A percentile compares a stretch with the other conserved stretches of the same genome.
Conservation (phyloP, 2,329 filamentous ascomycete genomes). For the Aspergillus sp. region DNA sequence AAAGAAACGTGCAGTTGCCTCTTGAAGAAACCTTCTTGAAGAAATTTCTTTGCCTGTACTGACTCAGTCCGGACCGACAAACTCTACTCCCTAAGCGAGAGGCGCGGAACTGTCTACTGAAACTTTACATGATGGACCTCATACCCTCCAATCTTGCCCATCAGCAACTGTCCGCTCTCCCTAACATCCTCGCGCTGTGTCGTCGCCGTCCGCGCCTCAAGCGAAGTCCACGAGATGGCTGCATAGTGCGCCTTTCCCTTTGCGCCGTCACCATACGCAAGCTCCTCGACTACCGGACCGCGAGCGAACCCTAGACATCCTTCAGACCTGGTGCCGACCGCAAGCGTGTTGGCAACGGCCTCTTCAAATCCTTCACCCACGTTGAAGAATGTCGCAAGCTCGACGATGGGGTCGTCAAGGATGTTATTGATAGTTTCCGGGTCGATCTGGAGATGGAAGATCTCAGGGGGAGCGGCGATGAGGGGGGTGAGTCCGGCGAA, state of each 20-base stretch:
- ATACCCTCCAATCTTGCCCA: constrained; percentile 1
- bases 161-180: background rate
- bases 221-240: constrained; percentile 1
- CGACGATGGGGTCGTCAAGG: background rate
- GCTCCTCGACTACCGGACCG: constrained; percentile 1
- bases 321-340: background rate
- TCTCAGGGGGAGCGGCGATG: background rate
- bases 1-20: too few species aligned
- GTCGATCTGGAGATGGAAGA: constrained; percentile 3
- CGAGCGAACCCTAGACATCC: background rate
- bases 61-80: background rate
- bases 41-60: too few species aligned
- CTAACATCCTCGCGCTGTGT: background rate
- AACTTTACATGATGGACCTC: constrained; percentile 14
- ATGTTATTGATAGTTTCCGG: background rate
- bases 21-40: too few species aligned
- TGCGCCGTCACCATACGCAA: background rate
- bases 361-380: constrained; percentile 2
- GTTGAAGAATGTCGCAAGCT: background rate
- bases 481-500: background rate
- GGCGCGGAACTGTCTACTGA: background rate
- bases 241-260: constrained; percentile 10
- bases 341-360: background rate
- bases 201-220: background rate
- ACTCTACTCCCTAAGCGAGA: background rate